Evolutionary conservation across 1,284 basidiomycete genomes (phyloP), one percentile per base, ranked within the genome.

Genomic region (Polyporus tsugae): DNA sequence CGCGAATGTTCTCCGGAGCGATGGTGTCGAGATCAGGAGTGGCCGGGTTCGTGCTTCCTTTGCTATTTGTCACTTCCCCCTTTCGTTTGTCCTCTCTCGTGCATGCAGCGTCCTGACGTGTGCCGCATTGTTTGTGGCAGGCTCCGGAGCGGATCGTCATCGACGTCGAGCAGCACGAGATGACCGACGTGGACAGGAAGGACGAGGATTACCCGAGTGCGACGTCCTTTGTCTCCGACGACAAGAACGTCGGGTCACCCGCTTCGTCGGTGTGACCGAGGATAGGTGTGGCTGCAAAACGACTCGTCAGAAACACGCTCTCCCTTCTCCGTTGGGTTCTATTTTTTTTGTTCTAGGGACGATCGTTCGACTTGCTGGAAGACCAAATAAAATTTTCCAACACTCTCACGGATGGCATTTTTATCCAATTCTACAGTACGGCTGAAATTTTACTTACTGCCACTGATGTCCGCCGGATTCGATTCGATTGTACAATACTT

Each of bases 151-250:
- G 29, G 22, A 60, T 60, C 59, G n/a, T 42, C 59, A 44, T 60
- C 39, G 59, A 33, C 25, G 59, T 60, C 25, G 59, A 60, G 41
- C 19, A 36, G 25, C 59, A 60, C 39, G 38, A 42, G 59, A 41
- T 42, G 22, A 38, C 25, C 7, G 59, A 60, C 39, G 41, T 29
- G 4, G 59, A 60, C 39, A 1, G 35, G 52, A 55, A 53, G 25
- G 25, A 19, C 29, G 33, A 55, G 29, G 11, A 3, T 17, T 55
- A 57, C 19, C 62, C 62, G 42, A 60, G 49, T 36, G 35, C 58
- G 68, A 72, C 68, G 68, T 72, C 68, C 42, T 44, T 38, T 15
- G 38, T 49, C 4, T 22, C 46, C 46, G n/a, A 22, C 9, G 22
- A 22, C 22, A 52, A 25, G 46, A 10, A 11, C 22, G n/a, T 13